These are phyloP conservation scores for Lyophyllum shimeji DNA, from an alignment of 768 basidiomycete genomes.

Conservation along the genomic window DNA sequence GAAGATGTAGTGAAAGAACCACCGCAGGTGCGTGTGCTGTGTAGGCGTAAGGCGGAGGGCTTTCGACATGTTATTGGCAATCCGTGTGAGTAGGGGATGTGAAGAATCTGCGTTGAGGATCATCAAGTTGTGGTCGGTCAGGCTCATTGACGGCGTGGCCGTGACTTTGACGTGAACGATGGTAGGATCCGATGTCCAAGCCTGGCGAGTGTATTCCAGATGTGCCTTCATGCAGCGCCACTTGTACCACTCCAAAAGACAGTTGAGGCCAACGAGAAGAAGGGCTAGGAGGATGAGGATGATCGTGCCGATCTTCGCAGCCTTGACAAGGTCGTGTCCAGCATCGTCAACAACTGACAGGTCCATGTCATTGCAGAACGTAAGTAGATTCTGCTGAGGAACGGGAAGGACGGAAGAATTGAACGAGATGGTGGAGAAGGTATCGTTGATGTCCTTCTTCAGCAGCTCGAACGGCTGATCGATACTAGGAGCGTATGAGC, in stretches of 20 bases:
- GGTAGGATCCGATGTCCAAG: conserved; percentile 75
- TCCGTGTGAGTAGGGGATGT: conserved; percentile 73
- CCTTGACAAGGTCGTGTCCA: conserved; percentile 73
- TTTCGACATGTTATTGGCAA: conserved; percentile 53
- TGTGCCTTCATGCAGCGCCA: conserved; percentile 73
- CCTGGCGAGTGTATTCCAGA: conserved; percentile 69
- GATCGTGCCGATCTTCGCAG: conserved; percentile 76
- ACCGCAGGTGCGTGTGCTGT: conserved; percentile 71
- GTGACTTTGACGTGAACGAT: conserved; percentile 40
- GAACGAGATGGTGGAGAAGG: conserved; percentile 72
- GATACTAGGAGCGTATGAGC: conserved; percentile 44
- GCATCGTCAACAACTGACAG: conserved; percentile 85
- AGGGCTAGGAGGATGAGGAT: conserved; percentile 73
- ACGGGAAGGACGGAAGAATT: conserved; percentile 74
- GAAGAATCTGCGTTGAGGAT: conserved; percentile 65
- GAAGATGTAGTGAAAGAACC: conserved; percentile 91
- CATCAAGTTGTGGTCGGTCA: conserved; percentile 77
- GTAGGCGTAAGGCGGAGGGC: conserved; percentile 55
- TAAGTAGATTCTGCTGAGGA: conserved; percentile 63
- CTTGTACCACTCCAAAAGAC: conserved; percentile 84
- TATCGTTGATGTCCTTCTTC: conserved; percentile 88
- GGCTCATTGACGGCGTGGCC: conserved; percentile 49
- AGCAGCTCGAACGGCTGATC: conserved; percentile 86
- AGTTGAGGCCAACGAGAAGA: conserved; percentile 71
- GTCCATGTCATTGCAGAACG: conserved; percentile 80